These are phyloP conservation scores for Ogataea hybrid DNA, from an alignment of 1,139 yeast genomes.

Conservation along the genomic window DNA sequence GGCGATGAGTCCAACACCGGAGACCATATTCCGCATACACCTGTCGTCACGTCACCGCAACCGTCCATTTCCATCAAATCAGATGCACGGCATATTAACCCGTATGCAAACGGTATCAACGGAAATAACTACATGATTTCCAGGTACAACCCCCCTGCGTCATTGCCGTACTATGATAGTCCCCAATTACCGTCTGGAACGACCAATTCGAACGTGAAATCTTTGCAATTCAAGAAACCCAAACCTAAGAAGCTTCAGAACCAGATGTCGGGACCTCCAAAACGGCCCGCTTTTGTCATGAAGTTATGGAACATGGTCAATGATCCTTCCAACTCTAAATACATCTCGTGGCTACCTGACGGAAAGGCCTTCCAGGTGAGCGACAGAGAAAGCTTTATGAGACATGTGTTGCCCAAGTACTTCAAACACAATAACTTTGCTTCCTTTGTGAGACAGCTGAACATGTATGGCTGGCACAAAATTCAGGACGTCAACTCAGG, in stretches of 20 bases:
- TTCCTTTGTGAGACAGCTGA: slow-evolving; percentile 90
- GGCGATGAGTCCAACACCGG: slow-evolving; percentile 3
- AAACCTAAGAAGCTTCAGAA: slow-evolving; percentile 22
- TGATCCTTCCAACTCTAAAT: slow-evolving; percentile 64
- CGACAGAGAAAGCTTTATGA: slow-evolving; percentile 85
- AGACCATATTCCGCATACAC: slow-evolving; percentile 10
- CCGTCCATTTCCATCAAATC: slow-evolving; percentile 11
- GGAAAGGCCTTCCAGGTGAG: slow-evolving; percentile 84
- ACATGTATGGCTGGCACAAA: slow-evolving; percentile 99
- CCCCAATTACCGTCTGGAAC: slow-evolving; percentile 6
- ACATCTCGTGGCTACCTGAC: slow-evolving; percentile 81
- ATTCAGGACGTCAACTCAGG: slow-evolving; percentile 78
- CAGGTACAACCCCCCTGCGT: slow-evolving; percentile 15
- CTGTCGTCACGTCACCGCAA: slow-evolving; percentile 14
- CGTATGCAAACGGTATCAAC: slow-evolving; percentile 7
- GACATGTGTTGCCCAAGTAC: slow-evolving; percentile 78
- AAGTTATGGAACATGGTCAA: slow-evolving; percentile 96
- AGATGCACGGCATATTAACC: slow-evolving; percentile 8
- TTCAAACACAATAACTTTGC: slow-evolving; percentile 96
- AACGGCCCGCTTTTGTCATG: slow-evolving; percentile 84
- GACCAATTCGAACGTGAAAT: slow-evolving; percentile 2
- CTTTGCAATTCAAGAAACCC: slow-evolving; percentile 22
- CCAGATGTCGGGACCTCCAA: slow-evolving; percentile 26
- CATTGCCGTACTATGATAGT: slow-evolving; percentile 13
- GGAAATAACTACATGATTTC: slow-evolving; percentile 16